A percentile compares a stretch with the other conserved stretches of the same genome.
These are phyloP conservation scores for Gracilaria vermiculophylla DNA, from an alignment of 23 red algal genomes.

Conservation along the genomic window DNA sequence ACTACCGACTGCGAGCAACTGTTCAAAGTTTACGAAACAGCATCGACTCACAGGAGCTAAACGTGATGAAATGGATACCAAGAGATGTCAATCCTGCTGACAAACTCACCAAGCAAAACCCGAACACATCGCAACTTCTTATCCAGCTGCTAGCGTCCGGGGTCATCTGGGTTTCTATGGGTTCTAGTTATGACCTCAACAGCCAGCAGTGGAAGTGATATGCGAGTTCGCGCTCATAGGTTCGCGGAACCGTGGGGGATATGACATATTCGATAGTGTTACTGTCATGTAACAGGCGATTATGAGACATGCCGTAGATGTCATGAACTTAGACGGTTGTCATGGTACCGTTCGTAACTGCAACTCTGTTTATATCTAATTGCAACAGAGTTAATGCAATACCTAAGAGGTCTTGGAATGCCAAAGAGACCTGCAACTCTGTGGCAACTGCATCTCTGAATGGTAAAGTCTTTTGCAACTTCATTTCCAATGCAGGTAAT, in stretches of 20 bases:
- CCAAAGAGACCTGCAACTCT: too few relatives aligned
- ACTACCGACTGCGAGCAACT: not conserved
- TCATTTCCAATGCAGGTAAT: too few relatives aligned
- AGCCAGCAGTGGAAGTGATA: not conserved
- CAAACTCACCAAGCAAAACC: constrained; percentile 24
- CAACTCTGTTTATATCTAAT: too few relatives aligned
- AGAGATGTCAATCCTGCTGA: not conserved
- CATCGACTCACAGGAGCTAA: constrained; percentile 11
- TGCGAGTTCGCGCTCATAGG: not conserved
- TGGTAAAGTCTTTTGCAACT: too few relatives aligned
- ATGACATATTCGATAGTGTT: too few relatives aligned
- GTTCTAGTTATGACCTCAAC: constrained; percentile 2
- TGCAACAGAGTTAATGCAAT: too few relatives aligned
- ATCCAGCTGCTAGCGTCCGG: not conserved
- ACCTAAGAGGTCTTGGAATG: too few relatives aligned
- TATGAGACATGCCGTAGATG: too few relatives aligned
- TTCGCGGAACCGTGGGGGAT: not conserved
- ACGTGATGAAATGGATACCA: constrained; percentile 36
- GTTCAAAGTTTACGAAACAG: constrained; percentile 13
- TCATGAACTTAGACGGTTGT: too few relatives aligned
- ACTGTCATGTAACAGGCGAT: too few relatives aligned
- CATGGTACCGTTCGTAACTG: too few relatives aligned
- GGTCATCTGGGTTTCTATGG: not conserved
- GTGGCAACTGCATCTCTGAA: too few relatives aligned
- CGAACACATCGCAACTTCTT: not conserved